Evolutionary conservation across 352 stramenopile species (phyloP).

Genomic region (Phytophthora europaea): DNA sequence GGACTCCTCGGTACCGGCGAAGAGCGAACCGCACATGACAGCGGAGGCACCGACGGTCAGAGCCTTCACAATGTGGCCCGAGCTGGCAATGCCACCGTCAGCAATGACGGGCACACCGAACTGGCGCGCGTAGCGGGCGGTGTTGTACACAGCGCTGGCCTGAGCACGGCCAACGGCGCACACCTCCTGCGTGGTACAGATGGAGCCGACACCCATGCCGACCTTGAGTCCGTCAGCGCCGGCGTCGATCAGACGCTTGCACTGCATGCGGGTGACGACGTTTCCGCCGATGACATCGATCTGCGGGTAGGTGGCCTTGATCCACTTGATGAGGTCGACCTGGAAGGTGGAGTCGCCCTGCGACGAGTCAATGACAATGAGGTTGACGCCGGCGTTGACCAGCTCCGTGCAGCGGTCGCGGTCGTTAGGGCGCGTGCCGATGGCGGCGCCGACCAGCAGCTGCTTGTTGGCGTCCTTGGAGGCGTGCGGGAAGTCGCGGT

Average conservation of each 20-base stretch:
- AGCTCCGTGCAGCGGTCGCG: constrained; percentile 93
- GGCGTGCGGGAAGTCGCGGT: constrained; percentile 97
- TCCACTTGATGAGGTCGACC: constrained; percentile 93
- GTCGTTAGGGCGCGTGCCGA: constrained; percentile 98
- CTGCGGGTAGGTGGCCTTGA: constrained; percentile 96
- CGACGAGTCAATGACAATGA: constrained; percentile 99
- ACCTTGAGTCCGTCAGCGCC: constrained; percentile 99
- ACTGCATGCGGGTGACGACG: constrained; percentile 98
- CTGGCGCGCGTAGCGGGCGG: constrained; percentile 95
- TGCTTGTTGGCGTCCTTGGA: constrained; percentile 99
- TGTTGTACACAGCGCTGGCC: constrained; percentile 99
- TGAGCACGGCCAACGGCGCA: constrained; percentile 98
- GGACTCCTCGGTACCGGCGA: constrained; percentile 99
- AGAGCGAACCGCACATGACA: constrained; percentile 99
- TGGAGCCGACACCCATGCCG: constrained; percentile 99
- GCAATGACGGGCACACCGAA: constrained; percentile 99
- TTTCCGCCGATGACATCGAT: constrained; percentile 99
- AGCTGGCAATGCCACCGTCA: constrained; percentile 99
- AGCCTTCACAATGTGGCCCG: constrained; percentile 99
- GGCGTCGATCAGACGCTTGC: constrained; percentile 98
- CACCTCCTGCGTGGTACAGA: constrained; percentile 99
- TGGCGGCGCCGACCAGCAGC: constrained; percentile 98
- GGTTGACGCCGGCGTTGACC: constrained; percentile 97
- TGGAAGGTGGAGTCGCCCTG: constrained; percentile 98
- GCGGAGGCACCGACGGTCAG: constrained; percentile 97